Evolutionary conservation across 345 rosid genomes (phyloP).

Genomic region (Eucalyptus pumila): DNA sequence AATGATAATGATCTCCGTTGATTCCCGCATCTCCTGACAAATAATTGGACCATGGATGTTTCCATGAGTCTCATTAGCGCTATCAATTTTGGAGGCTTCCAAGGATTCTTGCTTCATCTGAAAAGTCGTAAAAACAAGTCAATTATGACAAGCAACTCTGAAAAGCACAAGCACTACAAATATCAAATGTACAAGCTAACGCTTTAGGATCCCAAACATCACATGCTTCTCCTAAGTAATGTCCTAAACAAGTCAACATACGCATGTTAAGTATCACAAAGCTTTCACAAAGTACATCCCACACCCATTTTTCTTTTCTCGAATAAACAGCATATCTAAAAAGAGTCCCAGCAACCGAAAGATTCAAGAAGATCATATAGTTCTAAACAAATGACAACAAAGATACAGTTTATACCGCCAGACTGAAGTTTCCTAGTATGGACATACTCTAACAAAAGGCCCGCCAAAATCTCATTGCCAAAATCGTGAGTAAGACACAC

Average conservation of each 20-base stretch:
- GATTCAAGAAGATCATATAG: background rate
- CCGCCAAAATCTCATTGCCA: background rate
- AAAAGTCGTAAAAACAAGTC: background rate
- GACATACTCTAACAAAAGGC: background rate
- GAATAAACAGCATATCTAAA: background rate
- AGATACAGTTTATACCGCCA: background rate
- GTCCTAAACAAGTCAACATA: background rate
- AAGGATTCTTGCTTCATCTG: constrained; percentile 3
- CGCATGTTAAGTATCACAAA: background rate
- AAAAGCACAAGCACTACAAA: background rate
- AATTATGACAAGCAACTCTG: background rate
- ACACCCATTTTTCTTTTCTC: background rate
- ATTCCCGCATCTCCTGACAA: background rate
- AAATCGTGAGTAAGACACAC: background rate
- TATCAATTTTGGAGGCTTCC: constrained; percentile 18
- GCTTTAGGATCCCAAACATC: background rate
- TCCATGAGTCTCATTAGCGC: background rate
- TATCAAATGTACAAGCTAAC: background rate
- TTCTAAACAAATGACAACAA: background rate
- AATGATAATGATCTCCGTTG: background rate
- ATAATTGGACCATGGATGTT: background rate
- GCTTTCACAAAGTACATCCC: background rate
- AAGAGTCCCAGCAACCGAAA: background rate
- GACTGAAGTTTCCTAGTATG: background rate
- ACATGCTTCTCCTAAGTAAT: background rate